Conservation (phyloP, 1,284 basidiomycete genomes). For the Rhodotorula sp. region DNA sequence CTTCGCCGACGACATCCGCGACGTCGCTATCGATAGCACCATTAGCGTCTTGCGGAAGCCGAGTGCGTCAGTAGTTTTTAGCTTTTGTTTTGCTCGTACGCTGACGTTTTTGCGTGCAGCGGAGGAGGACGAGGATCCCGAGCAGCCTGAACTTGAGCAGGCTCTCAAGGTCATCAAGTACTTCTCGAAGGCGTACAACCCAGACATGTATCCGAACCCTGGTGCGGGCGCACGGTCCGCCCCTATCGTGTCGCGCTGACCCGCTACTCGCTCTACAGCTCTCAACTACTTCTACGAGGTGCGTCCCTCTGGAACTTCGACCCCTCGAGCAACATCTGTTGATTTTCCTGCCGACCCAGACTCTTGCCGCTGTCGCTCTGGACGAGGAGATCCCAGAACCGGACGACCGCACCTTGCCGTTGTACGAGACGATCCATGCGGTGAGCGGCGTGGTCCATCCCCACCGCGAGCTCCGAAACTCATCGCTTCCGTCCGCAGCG, state of each 20-base stretch:
- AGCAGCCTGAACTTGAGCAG: conserved; percentile 62
- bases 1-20: conserved; percentile 89
- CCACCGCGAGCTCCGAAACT: neutral
- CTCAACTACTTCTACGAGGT: conserved; percentile 43
- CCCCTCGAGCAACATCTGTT: no score
- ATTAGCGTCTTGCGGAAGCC: conserved; percentile 47
- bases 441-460: conserved; percentile 5
- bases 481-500: neutral
- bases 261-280: conserved; percentile 14
- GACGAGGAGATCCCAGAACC: conserved; percentile 39
- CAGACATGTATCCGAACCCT: conserved; percentile 90
- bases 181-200: conserved; percentile 72
- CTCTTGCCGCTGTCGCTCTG: conserved; percentile 42
- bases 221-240: conserved; percentile 57
- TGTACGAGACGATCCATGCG: conserved; percentile 27
- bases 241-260: neutral
- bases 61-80: conserved; percentile 1
- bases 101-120: neutral
- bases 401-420: conserved; percentile 39
- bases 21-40: conserved; percentile 56
- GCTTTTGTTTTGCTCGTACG: no score
- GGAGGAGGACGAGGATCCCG: conserved; percentile 14
- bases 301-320: neutral
- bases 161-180: conserved; percentile 76
- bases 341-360: neutral